These are phyloP conservation scores for Citrus maxima DNA, from an alignment of 345 rosid species.

Conservation along the genomic window DNA sequence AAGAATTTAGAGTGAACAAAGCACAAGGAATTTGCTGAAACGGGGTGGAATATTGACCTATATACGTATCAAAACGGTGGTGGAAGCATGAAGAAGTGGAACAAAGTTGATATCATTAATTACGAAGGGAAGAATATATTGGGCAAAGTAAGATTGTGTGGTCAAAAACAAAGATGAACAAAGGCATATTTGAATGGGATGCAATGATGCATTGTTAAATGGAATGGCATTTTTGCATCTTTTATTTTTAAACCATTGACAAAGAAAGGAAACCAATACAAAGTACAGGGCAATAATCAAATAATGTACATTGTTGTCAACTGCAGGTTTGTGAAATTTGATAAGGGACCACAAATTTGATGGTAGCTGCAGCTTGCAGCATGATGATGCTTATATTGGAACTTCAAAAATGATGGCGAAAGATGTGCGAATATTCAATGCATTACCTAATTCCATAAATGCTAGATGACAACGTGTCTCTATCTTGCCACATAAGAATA, in stretches of 20 bases:
- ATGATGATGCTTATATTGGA: neutral
- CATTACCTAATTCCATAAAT: conserved; percentile 26
- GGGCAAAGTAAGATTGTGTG: neutral
- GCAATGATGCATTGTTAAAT: neutral
- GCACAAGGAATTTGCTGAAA: neutral
- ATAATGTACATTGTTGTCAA: neutral
- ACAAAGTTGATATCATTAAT: neutral
- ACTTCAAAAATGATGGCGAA: conserved; percentile 13
- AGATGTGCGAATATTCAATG: conserved; percentile 20
- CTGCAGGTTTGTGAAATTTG: neutral
- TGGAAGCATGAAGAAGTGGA: neutral
- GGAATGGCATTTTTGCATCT: neutral
- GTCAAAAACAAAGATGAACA: neutral
- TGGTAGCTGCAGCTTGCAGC: neutral
- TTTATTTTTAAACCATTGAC: neutral
- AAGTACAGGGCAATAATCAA: neutral
- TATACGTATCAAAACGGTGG: neutral
- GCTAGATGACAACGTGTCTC: conserved; percentile 13
- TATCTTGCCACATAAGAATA: conserved; percentile 2
- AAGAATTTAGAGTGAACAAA: neutral
- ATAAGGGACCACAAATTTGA: neutral
- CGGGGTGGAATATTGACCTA: neutral
- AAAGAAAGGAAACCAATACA: neutral
- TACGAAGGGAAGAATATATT: neutral
- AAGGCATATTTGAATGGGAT: neutral